Evolutionary conservation across 2,329 filamentous ascomycete genomes (phyloP).

Genomic region (Leptographium lundbergii): DNA sequence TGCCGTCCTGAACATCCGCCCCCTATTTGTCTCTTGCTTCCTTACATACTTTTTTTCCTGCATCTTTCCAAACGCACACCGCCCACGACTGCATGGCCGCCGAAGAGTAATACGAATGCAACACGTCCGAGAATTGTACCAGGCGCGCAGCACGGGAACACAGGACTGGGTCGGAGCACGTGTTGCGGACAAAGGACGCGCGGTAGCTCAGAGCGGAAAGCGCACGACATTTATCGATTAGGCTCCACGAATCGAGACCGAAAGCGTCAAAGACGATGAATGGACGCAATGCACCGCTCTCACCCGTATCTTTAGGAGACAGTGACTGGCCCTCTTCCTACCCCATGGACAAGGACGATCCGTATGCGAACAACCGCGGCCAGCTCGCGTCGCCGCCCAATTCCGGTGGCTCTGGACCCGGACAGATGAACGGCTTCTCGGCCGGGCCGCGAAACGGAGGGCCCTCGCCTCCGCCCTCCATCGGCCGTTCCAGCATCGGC

Average conservation of each 20-base stretch:
- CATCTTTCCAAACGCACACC: not conserved
- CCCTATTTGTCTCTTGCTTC: not conserved
- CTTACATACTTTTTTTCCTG: not conserved
- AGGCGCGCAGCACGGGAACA: not conserved
- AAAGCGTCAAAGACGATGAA: slow-evolving; percentile 42
- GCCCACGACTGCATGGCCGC: not conserved
- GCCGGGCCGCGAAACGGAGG: slow-evolving; percentile 42
- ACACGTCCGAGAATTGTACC: not conserved
- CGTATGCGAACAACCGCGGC: slow-evolving; percentile 40
- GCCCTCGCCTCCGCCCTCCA: slow-evolving; percentile 78
- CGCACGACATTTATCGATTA: not conserved
- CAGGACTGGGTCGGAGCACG: not conserved
- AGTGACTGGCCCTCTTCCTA: slow-evolving; percentile 69
- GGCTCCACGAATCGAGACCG: not conserved
- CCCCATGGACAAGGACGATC: slow-evolving; percentile 36
- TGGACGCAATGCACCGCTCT: slow-evolving; percentile 62
- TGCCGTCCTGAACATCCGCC: not conserved
- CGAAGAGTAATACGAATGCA: not conserved
- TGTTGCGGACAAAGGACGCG: not conserved
- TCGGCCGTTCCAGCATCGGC: slow-evolving; percentile 75
- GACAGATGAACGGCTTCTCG: slow-evolving; percentile 49
- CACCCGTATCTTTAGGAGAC: slow-evolving; percentile 70
- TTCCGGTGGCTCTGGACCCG: slow-evolving; percentile 45
- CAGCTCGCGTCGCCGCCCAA: slow-evolving; percentile 57
- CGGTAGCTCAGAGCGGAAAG: not conserved